Percentiles rank a stretch among this genome's conserved stretches.
phyloP scores from a whole-genome alignment of 371 early-diverging fungal species.

The Rhizomucor pusillus region DNA sequence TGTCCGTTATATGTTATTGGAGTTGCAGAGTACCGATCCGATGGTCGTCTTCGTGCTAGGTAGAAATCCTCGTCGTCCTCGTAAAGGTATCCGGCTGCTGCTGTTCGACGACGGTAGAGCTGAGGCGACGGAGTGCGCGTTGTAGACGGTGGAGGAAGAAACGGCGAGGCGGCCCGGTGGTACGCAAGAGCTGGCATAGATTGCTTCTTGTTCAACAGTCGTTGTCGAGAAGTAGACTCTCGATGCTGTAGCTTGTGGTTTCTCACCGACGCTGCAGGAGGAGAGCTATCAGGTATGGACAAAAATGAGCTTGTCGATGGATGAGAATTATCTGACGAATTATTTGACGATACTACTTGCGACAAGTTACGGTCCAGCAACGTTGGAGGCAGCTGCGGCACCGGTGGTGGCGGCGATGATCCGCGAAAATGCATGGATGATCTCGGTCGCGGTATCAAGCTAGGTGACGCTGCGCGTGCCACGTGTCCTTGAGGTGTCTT shows the following conservation, averaged over 20 bases:
- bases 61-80: conserved; percentile 8
- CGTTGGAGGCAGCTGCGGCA: conserved; percentile 21
- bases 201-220: conserved; percentile 24
- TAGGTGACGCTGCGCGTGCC: conserved; percentile 21
- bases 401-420: conserved; percentile 29
- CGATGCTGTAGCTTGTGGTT: background rate
- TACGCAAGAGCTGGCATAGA: conserved; percentile 23
- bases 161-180: conserved; percentile 13
- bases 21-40: background rate
- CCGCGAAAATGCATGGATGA: conserved; percentile 15
- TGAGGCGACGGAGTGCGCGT: conserved; percentile 5
- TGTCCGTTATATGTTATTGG: background rate
- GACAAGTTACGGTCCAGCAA: conserved; percentile 1
- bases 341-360: conserved; percentile 14
- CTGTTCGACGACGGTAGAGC: background rate
- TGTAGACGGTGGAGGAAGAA: conserved; percentile 1
- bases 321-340: background rate
- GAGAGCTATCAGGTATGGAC: background rate
- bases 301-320: conserved; percentile 12
- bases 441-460: conserved; percentile 31
- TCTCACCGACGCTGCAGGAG: background rate
- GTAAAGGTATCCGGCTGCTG: conserved; percentile 1
- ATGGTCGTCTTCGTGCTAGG: background rate
- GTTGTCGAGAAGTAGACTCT: conserved; percentile 5
- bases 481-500: conserved; percentile 30